Evolutionary conservation across 805 yeast species (phyloP).

Genomic region (Blastobotrys americana): DNA sequence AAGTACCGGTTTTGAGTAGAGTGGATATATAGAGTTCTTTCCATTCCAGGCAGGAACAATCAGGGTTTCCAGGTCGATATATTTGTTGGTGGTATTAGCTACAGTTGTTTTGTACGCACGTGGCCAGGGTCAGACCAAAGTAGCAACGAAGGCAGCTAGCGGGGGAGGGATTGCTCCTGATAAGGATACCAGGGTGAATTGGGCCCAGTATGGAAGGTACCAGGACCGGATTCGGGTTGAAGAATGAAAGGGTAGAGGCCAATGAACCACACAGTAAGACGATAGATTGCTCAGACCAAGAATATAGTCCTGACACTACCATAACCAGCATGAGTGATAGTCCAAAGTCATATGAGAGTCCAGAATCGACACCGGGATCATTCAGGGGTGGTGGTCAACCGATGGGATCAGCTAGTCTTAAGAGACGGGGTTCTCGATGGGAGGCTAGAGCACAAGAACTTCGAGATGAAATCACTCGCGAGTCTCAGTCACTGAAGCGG

Average conservation of each 20-base stretch:
- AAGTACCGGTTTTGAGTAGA: no score
- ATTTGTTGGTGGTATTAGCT: no score
- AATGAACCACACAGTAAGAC: background rate
- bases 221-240: background rate
- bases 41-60: no score
- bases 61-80: no score
- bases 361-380: background rate
- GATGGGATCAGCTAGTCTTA: background rate
- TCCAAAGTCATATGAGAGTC: background rate
- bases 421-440: background rate
- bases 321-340: background rate
- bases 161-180: no score
- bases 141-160: no score
- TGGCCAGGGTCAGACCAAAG: no score
- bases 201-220: background rate
- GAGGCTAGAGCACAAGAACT: slow-evolving; percentile 25
- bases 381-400: background rate
- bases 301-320: background rate
- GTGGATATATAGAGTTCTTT: no score
- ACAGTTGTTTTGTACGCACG: no score
- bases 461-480: slow-evolving; percentile 24
- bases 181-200: no score
- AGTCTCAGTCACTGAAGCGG: slow-evolving; percentile 27
- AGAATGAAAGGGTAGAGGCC: slow-evolving; percentile 3
- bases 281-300: background rate